phyloP scores from a whole-genome alignment of 140 eudicot genomes.

The Stevia rebaudiana region DNA sequence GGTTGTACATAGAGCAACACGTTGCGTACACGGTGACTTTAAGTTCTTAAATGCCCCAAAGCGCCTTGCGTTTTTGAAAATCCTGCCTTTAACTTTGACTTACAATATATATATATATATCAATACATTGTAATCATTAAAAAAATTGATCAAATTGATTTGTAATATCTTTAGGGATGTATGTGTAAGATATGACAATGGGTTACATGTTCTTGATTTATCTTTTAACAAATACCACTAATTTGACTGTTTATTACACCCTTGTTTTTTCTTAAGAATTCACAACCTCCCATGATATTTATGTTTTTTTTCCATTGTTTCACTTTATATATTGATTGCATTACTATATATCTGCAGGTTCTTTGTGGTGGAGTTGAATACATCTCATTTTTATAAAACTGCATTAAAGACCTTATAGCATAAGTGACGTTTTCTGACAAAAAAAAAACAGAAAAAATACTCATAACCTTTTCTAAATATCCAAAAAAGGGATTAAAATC shows the following conservation, averaged over 20 bases:
- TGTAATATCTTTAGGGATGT: neutral
- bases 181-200: neutral
- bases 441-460: slow-evolving; percentile 9
- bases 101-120: no score
- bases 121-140: neutral
- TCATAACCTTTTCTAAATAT: slow-evolving; percentile 1
- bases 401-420: slow-evolving; percentile 11
- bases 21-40: no score
- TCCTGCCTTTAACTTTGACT: no score
- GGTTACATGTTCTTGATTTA: neutral
- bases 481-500: slow-evolving; percentile 21
- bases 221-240: no score
- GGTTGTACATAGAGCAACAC: no score
- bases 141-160: neutral
- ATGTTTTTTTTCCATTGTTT: slow-evolving; percentile 1
- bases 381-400: slow-evolving; percentile 6
- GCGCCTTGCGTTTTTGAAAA: neutral
- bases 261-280: neutral
- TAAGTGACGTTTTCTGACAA: slow-evolving; percentile 11
- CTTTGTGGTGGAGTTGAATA: slow-evolving; percentile 21
- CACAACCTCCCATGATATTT: neutral
- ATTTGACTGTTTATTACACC: neutral
- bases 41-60: no score
- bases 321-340: slow-evolving; percentile 17
- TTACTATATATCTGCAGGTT: slow-evolving; percentile 21